A percentile compares a stretch with the other conserved stretches of the same genome.
These are phyloP conservation scores for Talaromyces amestolkiae DNA, from an alignment of 2,329 filamentous ascomycete genomes.

Conservation along the genomic window DNA sequence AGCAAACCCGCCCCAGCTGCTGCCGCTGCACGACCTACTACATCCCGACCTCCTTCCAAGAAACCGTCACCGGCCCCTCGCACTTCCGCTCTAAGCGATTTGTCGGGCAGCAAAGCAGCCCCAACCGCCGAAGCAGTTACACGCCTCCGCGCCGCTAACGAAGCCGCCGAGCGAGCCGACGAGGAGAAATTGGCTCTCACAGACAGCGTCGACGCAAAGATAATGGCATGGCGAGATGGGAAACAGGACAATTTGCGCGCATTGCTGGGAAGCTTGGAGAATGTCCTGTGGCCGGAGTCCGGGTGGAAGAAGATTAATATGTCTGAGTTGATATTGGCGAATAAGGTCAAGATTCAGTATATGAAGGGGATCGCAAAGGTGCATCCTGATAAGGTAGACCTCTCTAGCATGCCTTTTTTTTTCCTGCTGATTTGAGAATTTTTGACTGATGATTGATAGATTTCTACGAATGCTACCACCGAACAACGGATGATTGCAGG, in stretches of 20 bases:
- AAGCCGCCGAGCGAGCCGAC: conserved; percentile 79
- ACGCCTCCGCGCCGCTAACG: conserved; percentile 77
- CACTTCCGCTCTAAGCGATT: conserved; percentile 32
- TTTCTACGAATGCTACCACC: conserved; percentile 62
- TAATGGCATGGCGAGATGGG: conserved; percentile 80
- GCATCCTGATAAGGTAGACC: conserved; percentile 89
- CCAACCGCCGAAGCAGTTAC: conserved; percentile 71
- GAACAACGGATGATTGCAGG: conserved; percentile 67
- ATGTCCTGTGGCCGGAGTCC: conserved; percentile 84
- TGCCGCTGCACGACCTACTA: conserved; percentile 46
- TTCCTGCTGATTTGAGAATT: not conserved
- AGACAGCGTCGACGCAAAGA: conserved; percentile 77
- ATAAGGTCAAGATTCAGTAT: conserved; percentile 94
- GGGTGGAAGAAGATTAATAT: conserved; percentile 97
- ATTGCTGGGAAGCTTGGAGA: conserved; percentile 79
- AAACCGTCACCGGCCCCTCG: conserved; percentile 6
- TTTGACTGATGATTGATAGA: conserved; percentile 38
- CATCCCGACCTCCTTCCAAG: conserved; percentile 38
- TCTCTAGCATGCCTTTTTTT: not conserved
- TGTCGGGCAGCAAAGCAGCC: conserved; percentile 43
- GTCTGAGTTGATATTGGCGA: conserved; percentile 86
- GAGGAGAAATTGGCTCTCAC: conserved; percentile 88
- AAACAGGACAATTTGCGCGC: conserved; percentile 92
- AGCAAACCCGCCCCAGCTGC: conserved; percentile 49
- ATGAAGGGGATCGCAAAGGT: conserved; percentile 99